Conservation (phyloP, 768 basidiomycete species). For the Clavulina sp. region DNA sequence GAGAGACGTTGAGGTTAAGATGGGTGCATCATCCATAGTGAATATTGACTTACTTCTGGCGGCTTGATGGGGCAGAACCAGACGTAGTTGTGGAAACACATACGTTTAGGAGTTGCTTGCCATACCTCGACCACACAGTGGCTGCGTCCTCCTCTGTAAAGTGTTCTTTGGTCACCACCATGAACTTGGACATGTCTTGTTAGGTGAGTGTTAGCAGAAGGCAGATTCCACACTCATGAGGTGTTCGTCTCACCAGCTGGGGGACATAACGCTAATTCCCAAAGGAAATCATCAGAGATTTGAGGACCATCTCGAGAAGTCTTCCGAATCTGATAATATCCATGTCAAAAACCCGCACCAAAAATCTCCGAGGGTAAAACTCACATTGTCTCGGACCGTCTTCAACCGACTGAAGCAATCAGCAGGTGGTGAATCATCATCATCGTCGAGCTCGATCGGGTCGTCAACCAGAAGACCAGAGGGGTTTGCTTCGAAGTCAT, state of each 20-base stretch:
- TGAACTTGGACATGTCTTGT: not conserved
- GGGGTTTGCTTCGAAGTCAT: too few species aligned
- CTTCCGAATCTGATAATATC: not conserved
- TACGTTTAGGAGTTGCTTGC: not conserved
- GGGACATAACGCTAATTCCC: not conserved
- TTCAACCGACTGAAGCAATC: not conserved
- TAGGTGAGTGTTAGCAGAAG: not conserved
- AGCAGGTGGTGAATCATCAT: not conserved
- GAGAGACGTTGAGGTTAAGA: not conserved
- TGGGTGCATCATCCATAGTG: too few species aligned
- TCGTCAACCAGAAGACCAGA: too few species aligned
- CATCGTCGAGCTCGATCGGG: not conserved
- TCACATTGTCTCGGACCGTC: not conserved
- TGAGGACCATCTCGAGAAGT: not conserved
- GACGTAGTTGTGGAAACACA: not conserved
- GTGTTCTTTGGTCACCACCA: not conserved
- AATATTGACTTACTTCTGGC: not conserved
- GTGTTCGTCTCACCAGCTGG: not conserved
- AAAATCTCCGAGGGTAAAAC: not conserved
- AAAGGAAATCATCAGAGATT: not conserved
- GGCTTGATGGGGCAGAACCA: not conserved
- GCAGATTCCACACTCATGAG: not conserved
- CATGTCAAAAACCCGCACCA: not conserved
- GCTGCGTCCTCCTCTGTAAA: constrained; percentile 6
- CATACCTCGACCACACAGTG: not conserved